These are phyloP conservation scores for Emmonsia crescens DNA, from an alignment of 2,329 filamentous ascomycete genomes.

Conservation along the genomic window DNA sequence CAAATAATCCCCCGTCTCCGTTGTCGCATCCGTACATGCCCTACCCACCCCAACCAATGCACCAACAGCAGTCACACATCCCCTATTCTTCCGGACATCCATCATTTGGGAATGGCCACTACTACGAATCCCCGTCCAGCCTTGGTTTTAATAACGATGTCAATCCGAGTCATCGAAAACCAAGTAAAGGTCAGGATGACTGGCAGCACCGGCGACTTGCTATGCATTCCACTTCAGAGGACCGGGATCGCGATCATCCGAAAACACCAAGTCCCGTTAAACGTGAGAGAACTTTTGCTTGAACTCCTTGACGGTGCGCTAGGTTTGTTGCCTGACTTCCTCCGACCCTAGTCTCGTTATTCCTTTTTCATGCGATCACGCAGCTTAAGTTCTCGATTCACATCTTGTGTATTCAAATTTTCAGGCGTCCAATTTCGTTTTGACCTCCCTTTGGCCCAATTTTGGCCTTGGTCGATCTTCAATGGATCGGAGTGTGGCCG, in stretches of 20 bases:
- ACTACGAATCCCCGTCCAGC: background rate
- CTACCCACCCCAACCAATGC: constrained; percentile 16
- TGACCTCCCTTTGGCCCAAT: constrained; percentile 4
- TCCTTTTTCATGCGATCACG: background rate
- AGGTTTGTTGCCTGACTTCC: background rate
- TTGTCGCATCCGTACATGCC: constrained; percentile 14
- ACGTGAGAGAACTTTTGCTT: constrained; percentile 17
- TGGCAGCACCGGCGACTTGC: constrained; percentile 22
- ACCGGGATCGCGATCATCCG: constrained; percentile 22
- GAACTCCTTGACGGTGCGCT: background rate
- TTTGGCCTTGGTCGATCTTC: background rate
- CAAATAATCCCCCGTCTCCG: constrained; percentile 23
- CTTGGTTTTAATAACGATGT: constrained; percentile 7
- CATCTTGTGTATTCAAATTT: background rate
- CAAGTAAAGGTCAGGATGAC: constrained; percentile 16
- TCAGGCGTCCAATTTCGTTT: background rate
- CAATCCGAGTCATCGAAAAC: constrained; percentile 13
- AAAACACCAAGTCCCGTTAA: constrained; percentile 31
- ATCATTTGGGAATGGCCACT: constrained; percentile 15
- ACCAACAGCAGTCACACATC: constrained; percentile 18
- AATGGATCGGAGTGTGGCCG: background rate
- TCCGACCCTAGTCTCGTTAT: background rate
- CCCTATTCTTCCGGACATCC: constrained; percentile 20
- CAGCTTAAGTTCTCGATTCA: too few relatives aligned
- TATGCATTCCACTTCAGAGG: constrained; percentile 22